Evolutionary conservation across 352 stramenopile species (phyloP), one percentile per base, ranked within the genome.

Genomic region (Halophytophthora polymorphica): DNA sequence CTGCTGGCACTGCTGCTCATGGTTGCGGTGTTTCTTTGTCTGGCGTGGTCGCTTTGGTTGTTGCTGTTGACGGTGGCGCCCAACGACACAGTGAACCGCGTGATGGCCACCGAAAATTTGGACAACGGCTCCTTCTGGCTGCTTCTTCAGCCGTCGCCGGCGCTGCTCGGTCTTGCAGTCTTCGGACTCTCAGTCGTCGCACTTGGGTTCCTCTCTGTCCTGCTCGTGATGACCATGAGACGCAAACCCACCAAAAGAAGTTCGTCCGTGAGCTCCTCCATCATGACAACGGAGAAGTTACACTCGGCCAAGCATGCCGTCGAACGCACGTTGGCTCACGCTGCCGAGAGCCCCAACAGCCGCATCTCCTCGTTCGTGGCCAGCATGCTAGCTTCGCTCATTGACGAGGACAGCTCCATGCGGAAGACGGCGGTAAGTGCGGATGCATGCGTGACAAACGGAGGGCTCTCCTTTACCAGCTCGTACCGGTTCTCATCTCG

Each of bases 91-190:
- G 59, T 70, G 21, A 76, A 72, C 28, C 36, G 23, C 8, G 45
- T 70, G 37, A 72, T 72, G 59, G 46, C 57, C 29, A 72, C 66
- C 0, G 22, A 51, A 13, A 53, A 45, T 6, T 64, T 67, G 12
- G 58, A 76, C 35, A 38, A 63, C 19, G 62, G 66, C 1, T 50
- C 49, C 1, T 76, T 72, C 35, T 76, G 66, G 58, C 39, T 64
- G 14, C 42, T 72, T 5, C 38, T 56, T 8, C 48, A 66, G 12
- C 50, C 61, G 6, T 45, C 49, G 5, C 22, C 23, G 4, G 21
- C 28, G 1, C 21, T 68, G 12, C 35, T 64, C 4, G 43, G 22
- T 3, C 14, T 68, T 11, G 45, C 60, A n/a, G 28, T 61, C 2
- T 45, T 47, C 14, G 53, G 50, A 1, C 34, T 69, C 1, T 50